A percentile compares a stretch with the other conserved stretches of the same genome.
Conservation (phyloP, 2,329 filamentous ascomycete species). For the Nemania sp. region DNA sequence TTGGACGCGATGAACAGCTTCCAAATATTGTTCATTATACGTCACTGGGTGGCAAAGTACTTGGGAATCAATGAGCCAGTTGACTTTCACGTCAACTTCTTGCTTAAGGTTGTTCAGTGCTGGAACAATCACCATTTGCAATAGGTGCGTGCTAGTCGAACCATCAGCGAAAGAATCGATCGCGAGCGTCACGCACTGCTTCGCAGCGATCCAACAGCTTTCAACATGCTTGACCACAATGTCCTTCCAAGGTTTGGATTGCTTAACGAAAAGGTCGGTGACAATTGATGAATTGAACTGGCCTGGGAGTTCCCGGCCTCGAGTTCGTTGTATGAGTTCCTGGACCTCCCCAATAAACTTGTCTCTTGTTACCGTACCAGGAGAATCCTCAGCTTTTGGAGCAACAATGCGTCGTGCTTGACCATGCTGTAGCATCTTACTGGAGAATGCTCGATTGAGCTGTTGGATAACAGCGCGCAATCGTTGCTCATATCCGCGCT, state of each 20-base stretch:
- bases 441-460: constrained; percentile 51
- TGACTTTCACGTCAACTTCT: constrained; percentile 42
- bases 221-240: constrained; percentile 54
- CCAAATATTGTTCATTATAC: constrained; percentile 53
- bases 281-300: constrained; percentile 62
- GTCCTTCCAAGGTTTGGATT: constrained; percentile 58
- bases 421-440: constrained; percentile 48
- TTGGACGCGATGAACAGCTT: constrained; percentile 24
- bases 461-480: constrained; percentile 61
- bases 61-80: constrained; percentile 51
- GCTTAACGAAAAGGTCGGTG: constrained; percentile 62
- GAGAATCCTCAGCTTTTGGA: no score
- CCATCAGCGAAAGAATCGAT: constrained; percentile 43
- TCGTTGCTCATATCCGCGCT: constrained; percentile 46
- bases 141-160: constrained; percentile 45
- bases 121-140: constrained; percentile 45
- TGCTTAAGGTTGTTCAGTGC: constrained; percentile 44
- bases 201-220: constrained; percentile 51
- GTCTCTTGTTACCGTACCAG: constrained; percentile 35
- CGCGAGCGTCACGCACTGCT: constrained; percentile 53
- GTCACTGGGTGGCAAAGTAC: constrained; percentile 55
- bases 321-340: constrained; percentile 45
- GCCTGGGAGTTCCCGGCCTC: constrained; percentile 63
- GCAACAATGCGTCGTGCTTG: constrained; percentile 21
- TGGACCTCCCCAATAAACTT: constrained; percentile 48